Evolutionary conservation across 345 rosid species (phyloP).

Genomic region (Populus nigra): DNA sequence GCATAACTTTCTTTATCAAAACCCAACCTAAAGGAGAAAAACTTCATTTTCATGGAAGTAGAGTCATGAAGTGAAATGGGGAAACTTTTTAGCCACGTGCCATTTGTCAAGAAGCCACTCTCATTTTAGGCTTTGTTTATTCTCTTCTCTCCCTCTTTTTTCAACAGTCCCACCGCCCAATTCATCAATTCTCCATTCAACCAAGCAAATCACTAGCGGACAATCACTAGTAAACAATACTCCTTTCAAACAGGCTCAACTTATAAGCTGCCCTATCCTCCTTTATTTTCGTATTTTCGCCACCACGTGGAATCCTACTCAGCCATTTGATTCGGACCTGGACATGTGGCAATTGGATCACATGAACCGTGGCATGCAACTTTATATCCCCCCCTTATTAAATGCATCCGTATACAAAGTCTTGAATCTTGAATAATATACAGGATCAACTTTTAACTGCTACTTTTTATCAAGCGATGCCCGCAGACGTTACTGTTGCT

Average conservation of each 20-base stretch:
- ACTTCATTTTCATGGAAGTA: slow-evolving; percentile 13
- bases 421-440: not conserved
- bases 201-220: slow-evolving; percentile 11
- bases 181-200: slow-evolving; percentile 1
- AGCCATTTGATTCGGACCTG: not conserved
- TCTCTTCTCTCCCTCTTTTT: not conserved
- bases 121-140: slow-evolving; percentile 7
- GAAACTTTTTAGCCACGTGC: not conserved
- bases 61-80: not conserved
- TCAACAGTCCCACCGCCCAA: slow-evolving; percentile 33
- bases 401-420: not conserved
- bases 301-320: slow-evolving; percentile 8
- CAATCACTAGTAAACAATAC: not conserved
- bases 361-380: slow-evolving; percentile 18
- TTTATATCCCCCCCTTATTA: not conserved
- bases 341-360: slow-evolving; percentile 7
- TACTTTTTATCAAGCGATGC: not conserved
- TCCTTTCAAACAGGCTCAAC: not conserved
- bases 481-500: not conserved
- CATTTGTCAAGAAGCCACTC: slow-evolving; percentile 11
- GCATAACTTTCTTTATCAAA: not conserved
- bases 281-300: not conserved
- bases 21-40: not conserved
- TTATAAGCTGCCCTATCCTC: no score
- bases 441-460: not conserved